These are phyloP conservation scores for Tylopilus felleus DNA, from an alignment of 768 basidiomycete genomes.

Conservation along the genomic window DNA sequence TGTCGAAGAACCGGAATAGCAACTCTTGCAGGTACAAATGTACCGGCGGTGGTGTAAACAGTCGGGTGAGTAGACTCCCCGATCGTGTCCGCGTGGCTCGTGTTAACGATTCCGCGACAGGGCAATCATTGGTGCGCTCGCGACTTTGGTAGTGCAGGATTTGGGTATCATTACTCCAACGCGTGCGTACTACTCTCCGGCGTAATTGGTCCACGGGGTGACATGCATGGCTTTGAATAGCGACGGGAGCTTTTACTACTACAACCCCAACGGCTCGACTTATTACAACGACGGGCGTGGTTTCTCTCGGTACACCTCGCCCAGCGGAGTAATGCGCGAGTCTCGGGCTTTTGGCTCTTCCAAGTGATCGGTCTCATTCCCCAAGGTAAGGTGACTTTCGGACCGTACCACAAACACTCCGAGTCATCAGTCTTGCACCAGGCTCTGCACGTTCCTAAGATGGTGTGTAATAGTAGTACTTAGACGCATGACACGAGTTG, in stretches of 20 bases:
- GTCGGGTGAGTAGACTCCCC: slow-evolving; percentile 35
- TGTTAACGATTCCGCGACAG: slow-evolving; percentile 26
- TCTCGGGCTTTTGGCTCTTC: slow-evolving; percentile 17
- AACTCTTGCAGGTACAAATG: slow-evolving; percentile 41
- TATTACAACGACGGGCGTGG: slow-evolving; percentile 56
- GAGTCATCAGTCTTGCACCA: neutral
- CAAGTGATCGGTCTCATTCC: slow-evolving; percentile 12
- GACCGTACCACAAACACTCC: neutral
- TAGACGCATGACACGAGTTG: no score
- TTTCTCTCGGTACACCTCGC: slow-evolving; percentile 49
- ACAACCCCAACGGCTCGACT: slow-evolving; percentile 55
- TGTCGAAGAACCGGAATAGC: slow-evolving; percentile 18
- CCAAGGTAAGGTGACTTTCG: neutral
- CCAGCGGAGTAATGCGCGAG: slow-evolving; percentile 33
- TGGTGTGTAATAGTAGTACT: no score
- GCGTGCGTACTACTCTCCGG: slow-evolving; percentile 31
- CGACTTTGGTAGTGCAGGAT: slow-evolving; percentile 39
- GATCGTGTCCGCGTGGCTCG: neutral
- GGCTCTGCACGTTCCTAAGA: neutral
- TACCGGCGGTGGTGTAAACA: slow-evolving; percentile 50
- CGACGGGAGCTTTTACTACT: slow-evolving; percentile 61
- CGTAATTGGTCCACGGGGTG: neutral
- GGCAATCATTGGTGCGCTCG: slow-evolving; percentile 63
- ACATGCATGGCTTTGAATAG: slow-evolving; percentile 21
- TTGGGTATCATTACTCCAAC: slow-evolving; percentile 64